A percentile compares a stretch with the other conserved stretches of the same genome.
Evolutionary conservation across 2,329 filamentous ascomycete species (phyloP).

Genomic region (Chrysoporthe cubensis): DNA sequence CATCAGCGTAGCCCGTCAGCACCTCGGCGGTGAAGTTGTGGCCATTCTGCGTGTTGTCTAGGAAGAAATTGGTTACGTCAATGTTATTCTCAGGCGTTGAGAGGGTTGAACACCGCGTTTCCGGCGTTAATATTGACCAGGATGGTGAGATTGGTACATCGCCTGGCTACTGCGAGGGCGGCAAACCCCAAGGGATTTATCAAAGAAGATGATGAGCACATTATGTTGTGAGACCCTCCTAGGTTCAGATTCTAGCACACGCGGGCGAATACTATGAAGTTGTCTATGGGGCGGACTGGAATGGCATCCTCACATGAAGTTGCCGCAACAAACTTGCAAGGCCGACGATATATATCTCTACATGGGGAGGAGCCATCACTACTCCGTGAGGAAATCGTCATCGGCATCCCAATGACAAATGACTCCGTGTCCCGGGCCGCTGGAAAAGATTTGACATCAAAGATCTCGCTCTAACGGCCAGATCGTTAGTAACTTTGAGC

Average conservation of each 20-base stretch:
- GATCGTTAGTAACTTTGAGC: background rate
- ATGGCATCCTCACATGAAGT: background rate
- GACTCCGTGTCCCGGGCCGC: background rate
- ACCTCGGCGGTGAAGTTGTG: conserved; percentile 51
- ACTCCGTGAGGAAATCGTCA: background rate
- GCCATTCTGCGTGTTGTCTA: conserved; percentile 54
- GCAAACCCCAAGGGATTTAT: conserved; percentile 31
- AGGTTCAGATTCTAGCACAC: background rate
- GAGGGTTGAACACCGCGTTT: conserved; percentile 56
- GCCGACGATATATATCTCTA: background rate
- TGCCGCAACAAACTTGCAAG: background rate
- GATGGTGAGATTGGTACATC: conserved; percentile 56
- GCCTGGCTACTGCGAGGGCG: conserved; percentile 39
- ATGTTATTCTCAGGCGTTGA: conserved; percentile 54
- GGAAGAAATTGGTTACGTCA: conserved; percentile 60
- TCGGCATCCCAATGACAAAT: background rate
- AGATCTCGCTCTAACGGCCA: background rate
- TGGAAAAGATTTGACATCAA: background rate
- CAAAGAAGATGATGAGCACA: background rate
- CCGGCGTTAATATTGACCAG: conserved; percentile 58
- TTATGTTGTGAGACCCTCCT: background rate
- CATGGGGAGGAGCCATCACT: background rate
- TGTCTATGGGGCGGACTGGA: background rate
- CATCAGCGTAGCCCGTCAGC: conserved; percentile 52
- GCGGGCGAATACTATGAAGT: background rate